Evolutionary conservation across 2,329 filamentous ascomycete genomes (phyloP).

Genomic region (Sphaerulina populicola): DNA sequence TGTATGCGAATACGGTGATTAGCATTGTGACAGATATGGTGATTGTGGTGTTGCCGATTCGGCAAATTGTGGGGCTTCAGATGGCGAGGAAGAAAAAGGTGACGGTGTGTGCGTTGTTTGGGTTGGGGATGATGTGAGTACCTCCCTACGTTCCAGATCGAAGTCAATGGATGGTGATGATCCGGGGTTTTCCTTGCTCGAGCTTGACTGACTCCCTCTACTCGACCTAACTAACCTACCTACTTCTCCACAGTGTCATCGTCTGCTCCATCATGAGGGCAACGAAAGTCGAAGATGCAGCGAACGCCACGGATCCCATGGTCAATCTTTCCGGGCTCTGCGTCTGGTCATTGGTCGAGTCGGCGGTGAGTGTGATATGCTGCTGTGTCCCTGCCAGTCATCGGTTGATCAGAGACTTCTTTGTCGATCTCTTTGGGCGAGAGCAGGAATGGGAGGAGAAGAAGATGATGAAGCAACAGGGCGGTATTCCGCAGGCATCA

Average conservation of each 20-base stretch:
- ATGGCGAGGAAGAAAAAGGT: slow-evolving; percentile 1
- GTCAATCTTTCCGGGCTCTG: slow-evolving; percentile 1
- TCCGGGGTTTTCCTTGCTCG: background rate
- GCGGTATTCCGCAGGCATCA: background rate
- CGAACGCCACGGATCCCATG: slow-evolving; percentile 1
- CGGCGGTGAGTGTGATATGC: slow-evolving; percentile 1
- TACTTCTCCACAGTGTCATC: background rate
- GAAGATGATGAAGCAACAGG: background rate
- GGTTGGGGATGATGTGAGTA: slow-evolving; percentile 4
- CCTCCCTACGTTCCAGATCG: too few relatives aligned
- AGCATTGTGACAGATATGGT: slow-evolving; percentile 1
- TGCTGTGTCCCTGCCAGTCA: slow-evolving; percentile 3
- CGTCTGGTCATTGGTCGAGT: slow-evolving; percentile 4
- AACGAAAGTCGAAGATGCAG: slow-evolving; percentile 4
- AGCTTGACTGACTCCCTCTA: background rate
- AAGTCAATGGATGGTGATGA: too few relatives aligned
- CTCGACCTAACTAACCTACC: background rate
- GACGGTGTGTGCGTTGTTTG: slow-evolving; percentile 2
- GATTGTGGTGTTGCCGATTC: background rate
- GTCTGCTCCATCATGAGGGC: slow-evolving; percentile 8
- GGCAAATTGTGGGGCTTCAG: background rate
- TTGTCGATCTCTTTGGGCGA: background rate
- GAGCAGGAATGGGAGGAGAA: background rate
- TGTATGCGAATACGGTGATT: slow-evolving; percentile 4
- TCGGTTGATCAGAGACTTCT: slow-evolving; percentile 4